Base-by-base conservation (phyloP, 2,329 filamentous ascomycete species). In the Cladophialophora chaetospira region DNA sequence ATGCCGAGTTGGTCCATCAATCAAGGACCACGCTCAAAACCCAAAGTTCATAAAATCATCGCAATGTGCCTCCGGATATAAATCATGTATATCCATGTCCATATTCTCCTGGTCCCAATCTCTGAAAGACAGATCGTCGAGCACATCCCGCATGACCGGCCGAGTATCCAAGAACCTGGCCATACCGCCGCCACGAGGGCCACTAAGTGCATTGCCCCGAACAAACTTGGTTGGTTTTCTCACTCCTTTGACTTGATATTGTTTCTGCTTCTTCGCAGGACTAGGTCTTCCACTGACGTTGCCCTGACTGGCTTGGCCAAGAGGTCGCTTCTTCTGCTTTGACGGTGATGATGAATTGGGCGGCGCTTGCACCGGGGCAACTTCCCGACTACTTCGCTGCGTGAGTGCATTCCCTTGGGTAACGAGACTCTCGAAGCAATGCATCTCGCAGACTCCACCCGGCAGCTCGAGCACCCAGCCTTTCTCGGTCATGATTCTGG, bases 391-490 rank as follows among this genome's bases (percentile, higher is more conserved):
- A 51, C 60, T 58, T 17, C n/a, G 23, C 31, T 60, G 57, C 26
- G 57, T 50, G n/a, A 26, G 26, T 17, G 29, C 23, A 4, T 55
- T 36, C 3, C 47, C 23, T 3, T 75, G 58, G 25, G 26, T 54
- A 13, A 50, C 70, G 17, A 85, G 82, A 19, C 17, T 42, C 44
- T 86, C 85, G 62, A 91, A 92, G 36, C 76, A 70, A 73, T 96
- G 91, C 26, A 76, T 81, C 8, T 86, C 83, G 5, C 88, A 70
- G 42, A 88, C 88, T 9, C 82, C 78, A 1, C 70, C 69, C 0
- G 83, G 84, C 48, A 97, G 70, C 64, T 96, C 82, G 64, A 91
- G 86, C 13, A 91, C 79, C 92, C 94, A 97, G n/a, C 82, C 77
- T 50, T 83, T 84, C 54, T 80, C 76, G 63, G 92, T 88, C 78